Evolutionary conservation across 208 protist genomes (phyloP).

Genomic region (Acanthamoeba castellanii): DNA sequence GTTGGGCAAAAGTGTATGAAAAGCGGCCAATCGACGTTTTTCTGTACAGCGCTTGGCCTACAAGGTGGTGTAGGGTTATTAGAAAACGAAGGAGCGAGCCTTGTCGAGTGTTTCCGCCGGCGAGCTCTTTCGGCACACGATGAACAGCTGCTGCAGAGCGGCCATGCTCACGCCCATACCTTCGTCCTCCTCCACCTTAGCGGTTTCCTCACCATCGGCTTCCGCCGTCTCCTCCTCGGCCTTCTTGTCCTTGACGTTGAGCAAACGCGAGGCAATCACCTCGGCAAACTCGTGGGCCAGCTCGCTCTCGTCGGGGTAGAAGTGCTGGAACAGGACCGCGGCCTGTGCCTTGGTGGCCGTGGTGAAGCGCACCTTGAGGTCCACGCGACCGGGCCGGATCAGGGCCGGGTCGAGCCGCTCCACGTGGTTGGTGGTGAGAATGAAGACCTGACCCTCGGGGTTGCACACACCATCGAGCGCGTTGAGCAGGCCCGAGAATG

Average conservation of each 20-base stretch:
- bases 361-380: conserved; percentile 94
- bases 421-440: conserved; percentile 98
- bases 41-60: too few relatives aligned
- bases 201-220: neutral
- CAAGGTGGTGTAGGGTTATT: neutral
- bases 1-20: too few relatives aligned
- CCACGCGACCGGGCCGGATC: conserved; percentile 95
- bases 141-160: conserved; percentile 56
- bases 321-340: conserved; percentile 92
- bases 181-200: neutral
- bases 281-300: conserved; percentile 44
- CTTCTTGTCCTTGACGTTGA: neutral
- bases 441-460: conserved; percentile 96
- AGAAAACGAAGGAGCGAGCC: conserved; percentile 30
- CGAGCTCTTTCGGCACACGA: neutral
- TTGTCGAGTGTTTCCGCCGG: neutral
- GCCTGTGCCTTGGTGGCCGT: conserved; percentile 90
- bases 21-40: too few relatives aligned
- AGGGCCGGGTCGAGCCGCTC: conserved; percentile 95
- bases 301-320: conserved; percentile 83
- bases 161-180: conserved; percentile 56
- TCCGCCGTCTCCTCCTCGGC: neutral
- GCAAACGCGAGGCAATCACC: conserved; percentile 8
- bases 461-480: conserved; percentile 96
- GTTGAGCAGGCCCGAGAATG: conserved; percentile 96